A percentile compares a stretch with the other conserved stretches of the same genome.
Conservation (phyloP, 495 filamentous ascomycete genomes). For the Jackrogersella multiformis region DNA sequence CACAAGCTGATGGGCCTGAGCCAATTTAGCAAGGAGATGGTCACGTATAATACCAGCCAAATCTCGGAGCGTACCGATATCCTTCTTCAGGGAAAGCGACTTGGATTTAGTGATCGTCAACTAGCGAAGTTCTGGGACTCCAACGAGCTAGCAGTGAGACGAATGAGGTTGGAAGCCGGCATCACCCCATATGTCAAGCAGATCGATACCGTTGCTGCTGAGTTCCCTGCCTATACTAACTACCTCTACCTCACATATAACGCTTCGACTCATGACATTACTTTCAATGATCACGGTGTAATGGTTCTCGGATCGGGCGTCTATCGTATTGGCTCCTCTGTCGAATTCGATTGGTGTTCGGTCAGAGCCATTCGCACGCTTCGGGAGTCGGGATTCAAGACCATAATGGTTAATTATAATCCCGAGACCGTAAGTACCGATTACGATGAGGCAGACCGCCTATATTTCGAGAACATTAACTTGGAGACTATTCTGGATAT, state of each 20-base stretch:
- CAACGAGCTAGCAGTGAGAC: slow-evolving; percentile 88
- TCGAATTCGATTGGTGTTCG: slow-evolving; percentile 99
- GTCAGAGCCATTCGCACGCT: slow-evolving; percentile 94
- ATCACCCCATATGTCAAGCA: slow-evolving; percentile 94
- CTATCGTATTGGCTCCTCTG: slow-evolving; percentile 95
- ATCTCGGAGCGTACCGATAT: slow-evolving; percentile 65
- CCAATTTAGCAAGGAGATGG: slow-evolving; percentile 84
- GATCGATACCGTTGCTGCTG: slow-evolving; percentile 97
- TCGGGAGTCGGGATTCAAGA: slow-evolving; percentile 87
- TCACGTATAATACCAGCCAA: slow-evolving; percentile 71
- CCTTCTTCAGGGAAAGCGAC: slow-evolving; percentile 84
- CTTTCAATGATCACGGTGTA: slow-evolving; percentile 84
- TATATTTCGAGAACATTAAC: slow-evolving; percentile 98
- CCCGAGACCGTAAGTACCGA: slow-evolving; percentile 96
- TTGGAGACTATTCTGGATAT: slow-evolving; percentile 95
- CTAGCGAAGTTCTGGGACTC: slow-evolving; percentile 93
- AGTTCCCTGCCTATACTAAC: slow-evolving; percentile 95
- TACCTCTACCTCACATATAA: slow-evolving; percentile 98
- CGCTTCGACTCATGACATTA: slow-evolving; percentile 83
- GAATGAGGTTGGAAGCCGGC: slow-evolving; percentile 80
- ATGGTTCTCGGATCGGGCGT: slow-evolving; percentile 99
- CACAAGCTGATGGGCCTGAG: slow-evolving; percentile 87
- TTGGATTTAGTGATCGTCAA: slow-evolving; percentile 93
- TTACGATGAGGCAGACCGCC: slow-evolving; percentile 92
- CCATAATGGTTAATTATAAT: slow-evolving; percentile 98